Base-by-base conservation (phyloP, 164 flowering plant species). In the Vitis labrusca region DNA sequence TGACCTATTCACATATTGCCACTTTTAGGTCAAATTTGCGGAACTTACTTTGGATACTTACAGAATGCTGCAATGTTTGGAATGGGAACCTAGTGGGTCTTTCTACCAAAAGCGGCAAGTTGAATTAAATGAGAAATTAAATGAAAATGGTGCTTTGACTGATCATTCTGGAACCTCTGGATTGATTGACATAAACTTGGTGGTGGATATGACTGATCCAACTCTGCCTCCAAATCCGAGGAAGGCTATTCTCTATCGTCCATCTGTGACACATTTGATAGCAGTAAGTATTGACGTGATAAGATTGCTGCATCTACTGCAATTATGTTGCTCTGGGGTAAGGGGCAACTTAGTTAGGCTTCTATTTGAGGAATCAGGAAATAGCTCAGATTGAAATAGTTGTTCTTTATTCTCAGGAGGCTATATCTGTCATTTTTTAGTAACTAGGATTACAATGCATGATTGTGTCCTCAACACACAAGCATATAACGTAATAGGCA, bases 81-180 rank as follows among this genome's bases (percentile, higher is more conserved):
- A 96, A 80, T 93, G 99, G 99, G 98, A 96, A 71, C 98, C 97
- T 9, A 86, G 90, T 80, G 98, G 90, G 72, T 77, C 93, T 19
- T 89, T 91, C 76, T 88, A 82, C 77, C 87, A 89, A 65, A 86
- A 83, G 78, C 88, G 65, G 62, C 81, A 82, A 19, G 80, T 76
- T 68, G 87, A 87, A 79, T 60, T 86, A 63, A 76, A 63, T 61
- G 85, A 84, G 71, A 89, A 91, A 79, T 60, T 86, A 65, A 76
- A 63, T 59, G 85, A 84, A 70, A 89, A 91, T 84, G 97, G 92
- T 37, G 51, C 57, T 58, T 56, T 57, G 47, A 78, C 72, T 66
- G 94, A 89, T 78, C 83, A 83, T 67, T 86, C 93, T 79, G 89
- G 76, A 54, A 70, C 90, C 68, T 92, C 97, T 57, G 99, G 91